Evolutionary conservation across 352 stramenopile genomes (phyloP).

Genomic region (Globisporangium heterothallicum): DNA sequence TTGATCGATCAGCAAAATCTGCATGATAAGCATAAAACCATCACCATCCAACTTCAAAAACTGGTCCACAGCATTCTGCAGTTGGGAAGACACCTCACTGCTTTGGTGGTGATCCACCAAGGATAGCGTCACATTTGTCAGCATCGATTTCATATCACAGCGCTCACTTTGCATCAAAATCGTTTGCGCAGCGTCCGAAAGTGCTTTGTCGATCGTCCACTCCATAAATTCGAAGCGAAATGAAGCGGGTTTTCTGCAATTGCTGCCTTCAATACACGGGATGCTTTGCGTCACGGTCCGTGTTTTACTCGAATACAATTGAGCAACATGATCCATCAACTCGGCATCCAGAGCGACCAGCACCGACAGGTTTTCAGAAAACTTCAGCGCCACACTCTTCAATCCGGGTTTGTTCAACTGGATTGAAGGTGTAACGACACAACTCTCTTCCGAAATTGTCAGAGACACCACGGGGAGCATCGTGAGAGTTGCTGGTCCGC

Average conservation of each 20-base stretch:
- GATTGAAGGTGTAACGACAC: slow-evolving; percentile 53
- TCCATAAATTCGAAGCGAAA: slow-evolving; percentile 84
- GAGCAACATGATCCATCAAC: slow-evolving; percentile 65
- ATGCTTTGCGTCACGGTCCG: slow-evolving; percentile 67
- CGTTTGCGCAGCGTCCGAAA: slow-evolving; percentile 60
- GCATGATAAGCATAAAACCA: slow-evolving; percentile 63
- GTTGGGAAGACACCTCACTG: not conserved
- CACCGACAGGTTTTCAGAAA: slow-evolving; percentile 78
- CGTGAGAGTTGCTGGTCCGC: slow-evolving; percentile 41
- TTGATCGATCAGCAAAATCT: slow-evolving; percentile 81
- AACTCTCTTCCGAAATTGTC: slow-evolving; percentile 30
- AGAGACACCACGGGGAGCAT: slow-evolving; percentile 54
- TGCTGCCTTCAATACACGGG: slow-evolving; percentile 61
- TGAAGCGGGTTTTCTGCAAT: slow-evolving; percentile 52
- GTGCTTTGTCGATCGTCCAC: slow-evolving; percentile 66
- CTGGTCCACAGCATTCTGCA: slow-evolving; percentile 31
- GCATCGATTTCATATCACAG: slow-evolving; percentile 75
- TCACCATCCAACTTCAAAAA: slow-evolving; percentile 69
- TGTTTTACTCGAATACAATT: slow-evolving; percentile 72
- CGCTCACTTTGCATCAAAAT: slow-evolving; percentile 62
- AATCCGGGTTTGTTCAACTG: slow-evolving; percentile 59
- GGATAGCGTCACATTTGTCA: slow-evolving; percentile 39
- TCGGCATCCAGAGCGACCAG: slow-evolving; percentile 71
- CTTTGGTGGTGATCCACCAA: slow-evolving; percentile 29
- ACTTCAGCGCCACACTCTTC: slow-evolving; percentile 67